phyloP scores from a whole-genome alignment of 1,284 basidiomycete genomes.

The Pseudozyma sp. region DNA sequence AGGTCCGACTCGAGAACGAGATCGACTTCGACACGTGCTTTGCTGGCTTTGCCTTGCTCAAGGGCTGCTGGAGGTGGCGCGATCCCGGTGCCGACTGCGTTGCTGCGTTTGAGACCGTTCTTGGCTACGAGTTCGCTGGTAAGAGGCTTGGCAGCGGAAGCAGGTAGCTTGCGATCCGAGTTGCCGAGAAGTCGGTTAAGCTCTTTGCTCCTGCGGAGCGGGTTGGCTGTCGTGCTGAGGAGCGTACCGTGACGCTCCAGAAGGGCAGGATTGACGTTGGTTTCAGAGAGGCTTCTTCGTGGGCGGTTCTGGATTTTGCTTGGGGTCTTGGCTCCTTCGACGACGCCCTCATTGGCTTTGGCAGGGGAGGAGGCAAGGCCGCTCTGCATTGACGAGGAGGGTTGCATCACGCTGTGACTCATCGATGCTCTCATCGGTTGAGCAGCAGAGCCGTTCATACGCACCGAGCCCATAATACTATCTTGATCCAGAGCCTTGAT shows the following conservation, averaged over 20 bases:
- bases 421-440: conserved; percentile 21
- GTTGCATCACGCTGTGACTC: conserved; percentile 14
- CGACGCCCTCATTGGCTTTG: not conserved
- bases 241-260: conserved; percentile 59
- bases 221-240: conserved; percentile 53
- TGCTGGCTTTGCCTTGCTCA: conserved; percentile 68
- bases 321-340: not conserved
- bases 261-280: conserved; percentile 20
- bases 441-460: conserved; percentile 10
- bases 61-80: conserved; percentile 43
- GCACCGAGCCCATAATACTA: conserved; percentile 48
- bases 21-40: conserved; percentile 84
- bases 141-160: conserved; percentile 27
- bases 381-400: conserved; percentile 6
- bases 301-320: conserved; percentile 35
- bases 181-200: conserved; percentile 57
- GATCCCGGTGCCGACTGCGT: conserved; percentile 22
- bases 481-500: conserved; percentile 51
- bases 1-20: conserved; percentile 81
- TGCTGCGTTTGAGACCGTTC: conserved; percentile 25
- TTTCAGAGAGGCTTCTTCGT: conserved; percentile 38
- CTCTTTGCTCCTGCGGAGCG: conserved; percentile 56
- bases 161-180: conserved; percentile 44
- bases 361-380: conserved; percentile 9
- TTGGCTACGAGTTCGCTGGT: conserved; percentile 10